Conservation (phyloP, 176 grass and related monocot species). For the Carex kokanica region DNA sequence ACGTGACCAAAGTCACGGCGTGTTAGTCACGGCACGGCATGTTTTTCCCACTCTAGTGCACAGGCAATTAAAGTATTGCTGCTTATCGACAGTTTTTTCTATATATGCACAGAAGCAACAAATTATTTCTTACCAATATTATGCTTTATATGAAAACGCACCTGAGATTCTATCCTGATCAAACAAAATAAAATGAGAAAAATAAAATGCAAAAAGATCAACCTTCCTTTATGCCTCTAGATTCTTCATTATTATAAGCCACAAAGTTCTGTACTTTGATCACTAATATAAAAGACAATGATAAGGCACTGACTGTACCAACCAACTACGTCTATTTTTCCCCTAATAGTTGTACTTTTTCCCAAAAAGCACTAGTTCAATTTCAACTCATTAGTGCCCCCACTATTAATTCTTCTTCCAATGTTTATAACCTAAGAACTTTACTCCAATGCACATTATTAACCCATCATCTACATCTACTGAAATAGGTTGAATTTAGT, state of each 20-base stretch:
- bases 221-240: constrained; percentile 41
- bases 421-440: background rate
- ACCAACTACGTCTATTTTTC: background rate
- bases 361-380: background rate
- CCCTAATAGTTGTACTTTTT: background rate
- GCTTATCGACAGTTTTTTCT: constrained; percentile 12
- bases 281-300: background rate
- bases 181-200: background rate
- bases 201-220: constrained; percentile 32
- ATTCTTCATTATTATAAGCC: background rate
- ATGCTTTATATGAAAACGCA: constrained; percentile 13
- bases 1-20: no score
- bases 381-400: background rate
- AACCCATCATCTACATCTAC: background rate
- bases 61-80: background rate
- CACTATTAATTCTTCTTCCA: background rate
- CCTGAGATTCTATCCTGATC: background rate
- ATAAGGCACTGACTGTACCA: background rate
- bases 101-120: constrained; percentile 16
- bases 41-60: no score
- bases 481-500: constrained; percentile 18
- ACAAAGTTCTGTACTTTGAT: background rate
- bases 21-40: no score
- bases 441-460: background rate
- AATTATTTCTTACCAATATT: constrained; percentile 20